Evolutionary conservation across 306 rosid species (phyloP).

Genomic region (Vachellia collinsii): DNA sequence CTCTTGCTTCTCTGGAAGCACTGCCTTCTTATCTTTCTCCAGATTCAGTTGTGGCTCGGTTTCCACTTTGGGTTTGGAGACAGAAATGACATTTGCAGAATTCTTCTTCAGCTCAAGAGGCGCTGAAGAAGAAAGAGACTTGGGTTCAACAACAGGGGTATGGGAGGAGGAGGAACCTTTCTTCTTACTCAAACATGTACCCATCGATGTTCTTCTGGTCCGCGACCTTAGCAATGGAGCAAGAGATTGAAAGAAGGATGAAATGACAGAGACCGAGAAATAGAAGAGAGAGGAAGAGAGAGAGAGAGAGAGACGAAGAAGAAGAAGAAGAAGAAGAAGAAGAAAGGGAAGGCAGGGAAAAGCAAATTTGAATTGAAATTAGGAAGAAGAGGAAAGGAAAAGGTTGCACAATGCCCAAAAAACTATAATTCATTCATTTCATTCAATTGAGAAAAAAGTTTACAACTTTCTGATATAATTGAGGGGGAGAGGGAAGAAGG

Average conservation of each 20-base stretch:
- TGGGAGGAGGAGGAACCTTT: slow-evolving; percentile 41
- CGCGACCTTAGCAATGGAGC: slow-evolving; percentile 9
- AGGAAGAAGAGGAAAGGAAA: not conserved
- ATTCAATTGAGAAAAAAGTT: slow-evolving; percentile 35
- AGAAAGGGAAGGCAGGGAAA: not conserved
- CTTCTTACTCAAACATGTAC: slow-evolving; percentile 92
- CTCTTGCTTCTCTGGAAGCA: slow-evolving; percentile 38
- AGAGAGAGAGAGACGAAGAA: not conserved
- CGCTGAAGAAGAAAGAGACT: slow-evolving; percentile 39
- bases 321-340: not conserved
- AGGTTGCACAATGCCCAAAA: slow-evolving; percentile 48
- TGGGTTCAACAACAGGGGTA: slow-evolving; percentile 26
- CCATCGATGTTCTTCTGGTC: slow-evolving; percentile 53
- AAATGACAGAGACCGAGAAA: not conserved
- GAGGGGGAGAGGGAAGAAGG: slow-evolving; percentile 19
- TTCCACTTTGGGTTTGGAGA: slow-evolving; percentile 33
- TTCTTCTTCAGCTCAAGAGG: slow-evolving; percentile 31
- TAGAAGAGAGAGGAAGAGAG: not conserved
- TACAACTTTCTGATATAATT: slow-evolving; percentile 29
- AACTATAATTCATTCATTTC: not conserved
- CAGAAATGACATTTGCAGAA: slow-evolving; percentile 17
- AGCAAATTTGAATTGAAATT: slow-evolving; percentile 48
- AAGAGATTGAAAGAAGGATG: slow-evolving; percentile 2
- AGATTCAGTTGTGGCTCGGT: slow-evolving; percentile 37
- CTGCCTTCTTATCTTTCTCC: slow-evolving; percentile 31